A percentile compares a stretch with the other conserved stretches of the same genome.
These are phyloP conservation scores for Hansenula sp. DNA, from an alignment of 1,139 yeast species.

Conservation along the genomic window DNA sequence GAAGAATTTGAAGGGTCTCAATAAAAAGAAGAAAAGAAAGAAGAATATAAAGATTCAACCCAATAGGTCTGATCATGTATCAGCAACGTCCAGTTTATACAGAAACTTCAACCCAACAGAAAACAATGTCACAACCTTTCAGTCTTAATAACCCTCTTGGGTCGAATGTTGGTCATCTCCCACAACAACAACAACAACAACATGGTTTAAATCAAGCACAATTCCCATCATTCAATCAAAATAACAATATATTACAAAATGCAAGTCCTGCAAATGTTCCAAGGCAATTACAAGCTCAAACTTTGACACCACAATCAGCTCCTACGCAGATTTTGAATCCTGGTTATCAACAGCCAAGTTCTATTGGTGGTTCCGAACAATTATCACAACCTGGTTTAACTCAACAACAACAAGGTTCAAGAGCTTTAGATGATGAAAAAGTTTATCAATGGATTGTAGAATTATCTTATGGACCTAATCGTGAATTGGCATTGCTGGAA, in stretches of 20 bases:
- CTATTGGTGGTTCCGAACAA: constrained; percentile 4
- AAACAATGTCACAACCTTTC: constrained; percentile 2
- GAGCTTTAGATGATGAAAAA: constrained; percentile 79
- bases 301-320: constrained; percentile 19
- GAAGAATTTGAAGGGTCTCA: background rate
- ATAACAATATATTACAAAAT: constrained; percentile 1
- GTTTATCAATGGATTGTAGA: constrained; percentile 90
- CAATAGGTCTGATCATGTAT: constrained; percentile 5
- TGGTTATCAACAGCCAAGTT: constrained; percentile 7
- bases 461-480: constrained; percentile 81
- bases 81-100: constrained; percentile 20
- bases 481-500: constrained; percentile 89
- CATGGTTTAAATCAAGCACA: constrained; percentile 8
- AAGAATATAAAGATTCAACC: background rate
- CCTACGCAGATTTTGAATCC: constrained; percentile 13
- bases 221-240: constrained; percentile 14
- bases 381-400: constrained; percentile 4
- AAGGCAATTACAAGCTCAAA: constrained; percentile 5
- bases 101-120: constrained; percentile 8
- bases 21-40: background rate
- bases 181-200: constrained; percentile 19
- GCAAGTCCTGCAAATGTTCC: background rate
- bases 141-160: background rate
- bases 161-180: constrained; percentile 11
- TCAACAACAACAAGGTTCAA: constrained; percentile 23